Base-by-base conservation (phyloP, 257 asterid species). In the Solanum appendiculatum region DNA sequence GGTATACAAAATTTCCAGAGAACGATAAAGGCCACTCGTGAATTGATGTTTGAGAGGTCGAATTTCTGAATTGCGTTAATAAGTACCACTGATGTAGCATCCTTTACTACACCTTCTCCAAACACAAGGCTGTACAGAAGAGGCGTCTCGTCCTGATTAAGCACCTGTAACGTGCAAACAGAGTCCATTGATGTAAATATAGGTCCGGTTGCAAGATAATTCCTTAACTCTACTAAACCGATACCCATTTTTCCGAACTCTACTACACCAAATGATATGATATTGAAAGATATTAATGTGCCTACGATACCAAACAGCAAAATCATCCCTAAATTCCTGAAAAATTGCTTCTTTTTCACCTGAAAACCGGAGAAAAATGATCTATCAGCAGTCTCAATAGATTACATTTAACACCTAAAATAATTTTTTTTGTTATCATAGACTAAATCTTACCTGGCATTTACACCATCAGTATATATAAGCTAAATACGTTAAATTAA, bases 61-160 rank as follows among this genome's bases (percentile, higher is more conserved):
- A 94, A 91, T 48, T 48, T 93, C 92, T 93, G 97, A 88, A 95
- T 92, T 63, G 98, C 97, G 23, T 94, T 93, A 86, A 95, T 93
- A 34, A 95, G 93, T 70, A 95, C 98, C 64, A 95, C 93, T 9
- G 96, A 91, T 11, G 98, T 91, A 60, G 98, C 98, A 89, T 95
- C 98, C 74, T 95, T 95, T 72, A 94, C 97, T 69, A 95, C 97
- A 3, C 98, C 95, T 93, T 95, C 98, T 44, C 98, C 98, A 86
- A 95, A 95, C 15, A 95, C 98, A 40, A 95, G 33, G 69, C 98
- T 94, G 90, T 94, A 90, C 56, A 94, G n/a, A n/a, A n/a, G n/a
- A n/a, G n/a, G n/a, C n/a, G n/a, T n/a, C n/a, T n/a, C n/a, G n/a
- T n/a, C n/a, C n/a, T n/a, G n/a, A n/a, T n/a, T n/a, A n/a, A n/a